These are phyloP conservation scores for Baudoinia panamericana DNA, from an alignment of 495 filamentous ascomycete species.

Conservation along the genomic window DNA sequence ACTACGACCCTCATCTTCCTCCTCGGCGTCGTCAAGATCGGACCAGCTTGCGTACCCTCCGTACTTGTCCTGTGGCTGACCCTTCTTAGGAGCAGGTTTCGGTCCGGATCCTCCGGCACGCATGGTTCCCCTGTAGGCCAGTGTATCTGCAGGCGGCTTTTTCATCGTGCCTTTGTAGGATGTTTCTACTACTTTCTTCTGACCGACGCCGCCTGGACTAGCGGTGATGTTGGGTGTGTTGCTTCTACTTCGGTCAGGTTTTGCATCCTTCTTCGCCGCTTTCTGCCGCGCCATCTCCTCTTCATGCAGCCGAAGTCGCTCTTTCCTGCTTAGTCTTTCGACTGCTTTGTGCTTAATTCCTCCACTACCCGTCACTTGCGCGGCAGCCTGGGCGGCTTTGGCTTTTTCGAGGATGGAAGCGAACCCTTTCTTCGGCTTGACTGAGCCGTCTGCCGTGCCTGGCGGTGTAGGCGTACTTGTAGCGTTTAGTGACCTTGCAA, in stretches of 20 bases:
- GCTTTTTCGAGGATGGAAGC: slow-evolving; percentile 56
- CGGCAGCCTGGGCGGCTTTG: slow-evolving; percentile 36
- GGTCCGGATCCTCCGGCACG: slow-evolving; percentile 3
- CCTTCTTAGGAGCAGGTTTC: slow-evolving; percentile 14
- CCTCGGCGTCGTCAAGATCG: slow-evolving; percentile 25
- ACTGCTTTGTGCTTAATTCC: slow-evolving; percentile 35
- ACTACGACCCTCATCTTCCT: slow-evolving; percentile 32
- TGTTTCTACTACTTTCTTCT: slow-evolving; percentile 23
- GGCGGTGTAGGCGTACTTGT: slow-evolving; percentile 11
- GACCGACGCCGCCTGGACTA: slow-evolving; percentile 4
- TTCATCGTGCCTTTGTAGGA: slow-evolving; percentile 48
- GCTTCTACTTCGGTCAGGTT: slow-evolving; percentile 11
- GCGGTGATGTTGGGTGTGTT: slow-evolving; percentile 6
- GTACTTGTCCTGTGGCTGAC: slow-evolving; percentile 17
- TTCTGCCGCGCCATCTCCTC: slow-evolving; percentile 18
- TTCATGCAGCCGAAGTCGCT: slow-evolving; percentile 19
- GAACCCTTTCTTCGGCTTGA: slow-evolving; percentile 49
- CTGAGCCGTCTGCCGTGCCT: slow-evolving; percentile 22
- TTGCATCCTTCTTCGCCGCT: slow-evolving; percentile 9
- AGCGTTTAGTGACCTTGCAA: not conserved
- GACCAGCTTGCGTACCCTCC: slow-evolving; percentile 28
- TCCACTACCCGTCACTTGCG: slow-evolving; percentile 26
- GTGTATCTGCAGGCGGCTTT: slow-evolving; percentile 23
- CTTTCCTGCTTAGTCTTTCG: slow-evolving; percentile 29
- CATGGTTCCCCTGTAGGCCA: slow-evolving; percentile 30